Conservation (phyloP, 2,329 filamentous ascomycete species). For the Microsporum ferrugineum region DNA sequence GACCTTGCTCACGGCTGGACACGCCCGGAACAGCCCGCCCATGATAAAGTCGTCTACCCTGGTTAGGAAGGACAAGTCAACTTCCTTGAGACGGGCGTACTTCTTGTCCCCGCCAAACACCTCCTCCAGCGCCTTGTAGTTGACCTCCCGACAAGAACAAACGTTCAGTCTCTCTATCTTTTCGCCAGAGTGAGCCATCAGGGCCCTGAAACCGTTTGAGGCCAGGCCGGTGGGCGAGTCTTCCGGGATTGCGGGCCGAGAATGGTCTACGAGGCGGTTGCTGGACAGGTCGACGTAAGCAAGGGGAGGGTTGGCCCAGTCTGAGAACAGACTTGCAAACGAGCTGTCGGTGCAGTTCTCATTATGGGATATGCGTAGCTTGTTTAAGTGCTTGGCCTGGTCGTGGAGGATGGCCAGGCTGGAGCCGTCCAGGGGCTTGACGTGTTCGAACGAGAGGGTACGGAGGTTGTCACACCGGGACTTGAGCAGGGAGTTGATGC, state of each 20-base stretch:
- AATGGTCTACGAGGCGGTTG: conserved; percentile 64
- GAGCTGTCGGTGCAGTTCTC: conserved; percentile 62
- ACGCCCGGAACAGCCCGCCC: conserved; percentile 35
- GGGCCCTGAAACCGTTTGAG: conserved; percentile 60
- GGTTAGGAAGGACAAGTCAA: conserved; percentile 62
- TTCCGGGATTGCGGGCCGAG: conserved; percentile 47
- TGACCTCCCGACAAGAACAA: conserved; percentile 75
- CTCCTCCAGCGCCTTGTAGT: conserved; percentile 57
- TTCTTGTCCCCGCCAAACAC: conserved; percentile 48
- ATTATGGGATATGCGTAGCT: conserved; percentile 73
- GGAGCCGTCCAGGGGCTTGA: conserved; percentile 54
- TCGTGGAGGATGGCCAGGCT: conserved; percentile 60
- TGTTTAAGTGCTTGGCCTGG: conserved; percentile 55
- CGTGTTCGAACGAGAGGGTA: conserved; percentile 65
- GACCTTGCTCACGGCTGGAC: conserved; percentile 41
- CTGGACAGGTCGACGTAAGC: conserved; percentile 61
- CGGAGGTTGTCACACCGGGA: conserved; percentile 40
- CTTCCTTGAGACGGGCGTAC: conserved; percentile 49
- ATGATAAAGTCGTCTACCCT: conserved; percentile 36
- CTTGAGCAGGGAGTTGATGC: background rate
- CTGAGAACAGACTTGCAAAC: conserved; percentile 59
- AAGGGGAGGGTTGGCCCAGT: conserved; percentile 63
- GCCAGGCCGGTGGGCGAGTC: conserved; percentile 51
- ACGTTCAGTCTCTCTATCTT: conserved; percentile 59
- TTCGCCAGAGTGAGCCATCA: conserved; percentile 72